Evolutionary conservation across 805 yeast species (phyloP), one percentile per base, ranked within the genome.

Genomic region (Debaryomyces castellii): DNA sequence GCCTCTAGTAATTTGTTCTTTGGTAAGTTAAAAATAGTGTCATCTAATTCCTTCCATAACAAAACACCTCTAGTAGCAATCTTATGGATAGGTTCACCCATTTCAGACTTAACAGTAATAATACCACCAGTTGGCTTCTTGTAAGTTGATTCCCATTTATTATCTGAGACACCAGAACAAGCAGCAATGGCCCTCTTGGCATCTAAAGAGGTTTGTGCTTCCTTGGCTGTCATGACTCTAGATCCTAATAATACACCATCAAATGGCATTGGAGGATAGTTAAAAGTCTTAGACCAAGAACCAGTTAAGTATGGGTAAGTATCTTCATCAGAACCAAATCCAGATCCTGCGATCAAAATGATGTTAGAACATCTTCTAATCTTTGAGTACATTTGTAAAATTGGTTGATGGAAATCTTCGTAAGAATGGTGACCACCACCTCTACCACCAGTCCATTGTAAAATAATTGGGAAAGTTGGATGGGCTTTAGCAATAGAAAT

Each of bases 371-470:
- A 85, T 73, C 89, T 86, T 80, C 99, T 87, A 60, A 94, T 87
- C 76, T 87, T 86, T 55, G 96, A 76, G 73, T 94, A 94, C 92
- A 94, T 94, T 70, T 89, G 96, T 63, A 94, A 74, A 55, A 94
- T 81, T 56, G 99, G 98, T 64, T 91, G 92, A 71, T 94, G 99
- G 94, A 92, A 90, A 74, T 94, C 99, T 78, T 94, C 99, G 63
- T 83, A 94, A 41, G 98, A 92, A 71, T 94, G 99, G 69, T 94
- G 99, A 64, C 99, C 99, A 81, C 99, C 99, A 76, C 97, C 99
- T 81, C 99, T 91, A 71, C 99, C 99, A 80, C 98, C 99, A 49
- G 99, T 94, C 99, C 99, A 94, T 77, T 94, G 99, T 59, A 94
- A 74, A 45, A 94, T 92, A 62, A 94, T 89, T 53, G 99, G 99